These are phyloP conservation scores for Pythium rhizo-oryzae DNA, from an alignment of 352 stramenopile genomes.

Conservation along the genomic window DNA sequence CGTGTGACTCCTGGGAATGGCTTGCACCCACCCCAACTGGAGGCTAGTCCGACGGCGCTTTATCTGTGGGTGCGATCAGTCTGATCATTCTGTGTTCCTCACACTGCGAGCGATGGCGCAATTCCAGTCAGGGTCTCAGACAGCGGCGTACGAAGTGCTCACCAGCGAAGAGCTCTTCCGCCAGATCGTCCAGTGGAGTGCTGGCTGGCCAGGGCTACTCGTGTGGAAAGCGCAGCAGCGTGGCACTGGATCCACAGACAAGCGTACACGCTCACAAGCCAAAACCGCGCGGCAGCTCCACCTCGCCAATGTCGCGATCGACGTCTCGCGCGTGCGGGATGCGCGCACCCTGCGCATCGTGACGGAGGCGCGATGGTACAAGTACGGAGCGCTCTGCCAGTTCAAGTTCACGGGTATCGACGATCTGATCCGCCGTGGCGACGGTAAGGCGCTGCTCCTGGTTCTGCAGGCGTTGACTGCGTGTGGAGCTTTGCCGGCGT, in stretches of 20 bases:
- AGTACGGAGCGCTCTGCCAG: not conserved
- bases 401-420: constrained; percentile 1
- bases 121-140: not conserved
- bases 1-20: too few species aligned
- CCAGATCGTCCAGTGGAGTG: constrained; percentile 1
- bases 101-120: not conserved
- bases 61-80: not conserved
- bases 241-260: too few species aligned
- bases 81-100: not conserved
- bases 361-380: not conserved
- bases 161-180: not conserved
- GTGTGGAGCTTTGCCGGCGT: not conserved
- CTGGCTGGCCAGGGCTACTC: not conserved
- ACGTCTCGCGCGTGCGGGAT: not conserved
- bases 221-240: not conserved
- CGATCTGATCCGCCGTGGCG: not conserved
- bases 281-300: not conserved
- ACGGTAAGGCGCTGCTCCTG: not conserved
- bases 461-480: not conserved
- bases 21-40: too few species aligned
- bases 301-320: not conserved
- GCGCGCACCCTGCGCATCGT: not conserved
- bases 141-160: not conserved
- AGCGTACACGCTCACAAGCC: not conserved
- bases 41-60: too few species aligned